Evolutionary conservation across 257 asterid species (phyloP).

Genomic region (Linaria vulgaris): DNA sequence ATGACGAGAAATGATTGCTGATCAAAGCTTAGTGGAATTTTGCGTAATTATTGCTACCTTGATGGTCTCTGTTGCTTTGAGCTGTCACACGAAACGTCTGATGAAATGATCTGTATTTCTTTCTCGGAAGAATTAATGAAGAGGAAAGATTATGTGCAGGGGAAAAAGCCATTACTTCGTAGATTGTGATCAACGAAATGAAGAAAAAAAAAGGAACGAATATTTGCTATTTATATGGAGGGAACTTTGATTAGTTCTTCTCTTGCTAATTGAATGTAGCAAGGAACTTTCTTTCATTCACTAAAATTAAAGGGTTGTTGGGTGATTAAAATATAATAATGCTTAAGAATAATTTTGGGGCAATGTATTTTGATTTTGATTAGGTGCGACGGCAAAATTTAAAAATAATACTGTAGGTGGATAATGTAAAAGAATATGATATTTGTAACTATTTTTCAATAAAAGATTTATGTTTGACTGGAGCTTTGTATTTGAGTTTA

Average conservation of each 20-base stretch:
- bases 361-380: not conserved
- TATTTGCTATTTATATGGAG: too few species aligned
- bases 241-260: too few species aligned
- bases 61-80: conserved; percentile 30
- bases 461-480: not conserved
- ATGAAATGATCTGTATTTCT: conserved; percentile 8
- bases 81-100: conserved; percentile 28
- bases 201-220: too few species aligned
- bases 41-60: conserved; percentile 26
- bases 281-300: not conserved
- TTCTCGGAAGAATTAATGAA: conserved; percentile 17
- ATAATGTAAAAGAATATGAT: not conserved
- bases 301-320: too few species aligned
- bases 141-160: not conserved
- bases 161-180: conserved; percentile 4
- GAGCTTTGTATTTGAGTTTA: not conserved
- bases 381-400: not conserved
- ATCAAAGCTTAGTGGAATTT: not conserved
- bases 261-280: too few species aligned
- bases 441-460: not conserved
- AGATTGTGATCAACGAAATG: too few species aligned
- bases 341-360: too few species aligned
- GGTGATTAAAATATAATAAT: too few species aligned
- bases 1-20: not conserved
- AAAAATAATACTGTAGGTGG: not conserved